Evolutionary conservation across 164 flowering plant genomes (phyloP).

Genomic region (Vitis riparia): DNA sequence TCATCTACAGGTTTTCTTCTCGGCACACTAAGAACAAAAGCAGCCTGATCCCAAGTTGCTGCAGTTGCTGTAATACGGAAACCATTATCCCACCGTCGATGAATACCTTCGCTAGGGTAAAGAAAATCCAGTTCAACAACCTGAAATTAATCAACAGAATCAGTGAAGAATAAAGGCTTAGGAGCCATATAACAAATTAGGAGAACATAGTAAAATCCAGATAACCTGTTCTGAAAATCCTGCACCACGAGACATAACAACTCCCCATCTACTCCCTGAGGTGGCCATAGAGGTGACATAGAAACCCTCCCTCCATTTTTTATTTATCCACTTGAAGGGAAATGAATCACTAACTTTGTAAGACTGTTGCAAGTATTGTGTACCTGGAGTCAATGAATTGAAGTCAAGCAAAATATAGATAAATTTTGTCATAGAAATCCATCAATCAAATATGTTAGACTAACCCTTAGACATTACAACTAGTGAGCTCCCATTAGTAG

Average conservation of each 20-base stretch:
- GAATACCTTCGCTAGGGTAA: slow-evolving; percentile 84
- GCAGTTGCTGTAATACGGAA: slow-evolving; percentile 70
- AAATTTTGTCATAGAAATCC: neutral
- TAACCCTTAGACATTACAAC: slow-evolving; percentile 84
- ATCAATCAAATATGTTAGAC: slow-evolving; percentile 3
- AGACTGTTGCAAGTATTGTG: slow-evolving; percentile 66
- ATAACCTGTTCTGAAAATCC: slow-evolving; percentile 71
- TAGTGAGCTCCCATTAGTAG: slow-evolving; percentile 66
- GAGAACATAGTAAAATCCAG: neutral
- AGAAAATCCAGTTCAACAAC: slow-evolving; percentile 86
- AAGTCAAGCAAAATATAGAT: neutral
- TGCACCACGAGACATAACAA: slow-evolving; percentile 84
- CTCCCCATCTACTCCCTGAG: slow-evolving; percentile 71
- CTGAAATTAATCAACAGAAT: slow-evolving; percentile 21
- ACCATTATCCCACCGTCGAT: slow-evolving; percentile 67
- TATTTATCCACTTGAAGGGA: slow-evolving; percentile 86
- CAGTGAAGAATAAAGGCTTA: neutral
- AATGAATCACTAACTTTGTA: slow-evolving; percentile 81
- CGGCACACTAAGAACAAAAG: slow-evolving; percentile 67
- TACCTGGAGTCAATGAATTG: slow-evolving; percentile 38
- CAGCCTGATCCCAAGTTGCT: slow-evolving; percentile 73
- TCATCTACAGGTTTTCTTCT: slow-evolving; percentile 57
- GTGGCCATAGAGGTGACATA: slow-evolving; percentile 84
- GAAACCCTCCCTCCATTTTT: slow-evolving; percentile 86
- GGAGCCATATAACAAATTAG: neutral